Conservation (phyloP, 441 rosid genomes). For the Euphorbia corollata region DNA sequence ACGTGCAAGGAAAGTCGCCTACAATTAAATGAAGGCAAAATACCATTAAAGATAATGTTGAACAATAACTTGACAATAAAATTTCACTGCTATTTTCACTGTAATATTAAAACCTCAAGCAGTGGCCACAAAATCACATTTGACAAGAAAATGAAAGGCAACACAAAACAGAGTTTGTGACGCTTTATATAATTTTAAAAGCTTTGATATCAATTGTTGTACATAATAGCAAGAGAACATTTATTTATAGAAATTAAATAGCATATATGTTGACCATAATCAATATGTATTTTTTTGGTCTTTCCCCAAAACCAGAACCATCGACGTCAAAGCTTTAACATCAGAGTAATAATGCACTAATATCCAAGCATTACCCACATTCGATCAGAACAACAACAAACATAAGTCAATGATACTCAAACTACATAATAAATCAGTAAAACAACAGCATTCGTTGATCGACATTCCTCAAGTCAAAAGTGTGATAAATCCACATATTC, state of each 20-base stretch:
- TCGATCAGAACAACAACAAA: background rate
- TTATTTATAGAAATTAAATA: background rate
- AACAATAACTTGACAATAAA: background rate
- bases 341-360: background rate
- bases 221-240: background rate
- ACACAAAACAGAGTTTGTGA: background rate
- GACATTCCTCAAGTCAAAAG: background rate
- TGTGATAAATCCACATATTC: background rate
- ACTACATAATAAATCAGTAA: background rate
- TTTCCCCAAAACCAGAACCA: background rate
- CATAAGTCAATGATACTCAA: background rate
- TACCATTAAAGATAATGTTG: slow-evolving; percentile 6
- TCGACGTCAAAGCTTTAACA: background rate
- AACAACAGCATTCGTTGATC: background rate
- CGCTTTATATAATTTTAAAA: background rate
- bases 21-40: slow-evolving; percentile 15
- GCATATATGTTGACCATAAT: background rate
- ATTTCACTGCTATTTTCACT: background rate
- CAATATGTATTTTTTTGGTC: background rate
- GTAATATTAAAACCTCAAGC: background rate
- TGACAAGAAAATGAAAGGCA: background rate
- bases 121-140: background rate
- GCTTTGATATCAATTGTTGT: background rate
- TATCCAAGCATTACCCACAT: background rate
- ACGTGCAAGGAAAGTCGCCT: slow-evolving; percentile 51